Evolutionary conservation across 352 stramenopile species (phyloP).

Genomic region (Globisporangium camurandrum): DNA sequence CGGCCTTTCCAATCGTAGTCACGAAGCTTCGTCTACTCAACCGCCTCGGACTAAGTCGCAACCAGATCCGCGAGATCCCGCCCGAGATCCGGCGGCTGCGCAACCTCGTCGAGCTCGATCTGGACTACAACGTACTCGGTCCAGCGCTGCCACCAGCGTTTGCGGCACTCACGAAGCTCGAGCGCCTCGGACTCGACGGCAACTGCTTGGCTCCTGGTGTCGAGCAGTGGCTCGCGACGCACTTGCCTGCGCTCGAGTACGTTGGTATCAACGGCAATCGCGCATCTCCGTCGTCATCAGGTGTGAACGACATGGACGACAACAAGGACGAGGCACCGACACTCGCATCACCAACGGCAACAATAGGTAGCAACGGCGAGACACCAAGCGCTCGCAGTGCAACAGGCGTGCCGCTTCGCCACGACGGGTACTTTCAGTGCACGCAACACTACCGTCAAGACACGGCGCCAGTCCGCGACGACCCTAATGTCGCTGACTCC

Average conservation of each 20-base stretch:
- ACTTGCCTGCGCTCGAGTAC: conserved; percentile 28
- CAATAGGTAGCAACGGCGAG: not conserved
- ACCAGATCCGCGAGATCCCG: conserved; percentile 33
- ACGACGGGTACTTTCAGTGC: conserved; percentile 48
- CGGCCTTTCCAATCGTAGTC: conserved; percentile 33
- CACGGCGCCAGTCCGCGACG: not conserved
- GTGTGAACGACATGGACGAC: not conserved
- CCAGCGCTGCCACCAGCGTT: conserved; percentile 29
- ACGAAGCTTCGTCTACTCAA: conserved; percentile 50
- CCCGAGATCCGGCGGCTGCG: conserved; percentile 37
- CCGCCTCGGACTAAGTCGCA: conserved; percentile 50
- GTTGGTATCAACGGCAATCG: conserved; percentile 50
- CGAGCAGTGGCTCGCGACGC: conserved; percentile 13
- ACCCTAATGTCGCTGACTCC: not conserved
- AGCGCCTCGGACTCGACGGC: conserved; percentile 52
- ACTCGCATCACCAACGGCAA: no score
- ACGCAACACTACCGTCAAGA: conserved; percentile 13
- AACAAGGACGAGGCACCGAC: not conserved
- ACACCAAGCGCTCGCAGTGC: not conserved
- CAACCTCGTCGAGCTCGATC: conserved; percentile 56
- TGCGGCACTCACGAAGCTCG: conserved; percentile 28
- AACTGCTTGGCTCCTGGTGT: conserved; percentile 30
- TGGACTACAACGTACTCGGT: conserved; percentile 57
- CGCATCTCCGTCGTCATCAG: no score
- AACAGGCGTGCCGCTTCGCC: conserved; percentile 20